Evolutionary conservation across 2,329 filamentous ascomycete genomes (phyloP).

Genomic region (Hypomyces perniciosus): DNA sequence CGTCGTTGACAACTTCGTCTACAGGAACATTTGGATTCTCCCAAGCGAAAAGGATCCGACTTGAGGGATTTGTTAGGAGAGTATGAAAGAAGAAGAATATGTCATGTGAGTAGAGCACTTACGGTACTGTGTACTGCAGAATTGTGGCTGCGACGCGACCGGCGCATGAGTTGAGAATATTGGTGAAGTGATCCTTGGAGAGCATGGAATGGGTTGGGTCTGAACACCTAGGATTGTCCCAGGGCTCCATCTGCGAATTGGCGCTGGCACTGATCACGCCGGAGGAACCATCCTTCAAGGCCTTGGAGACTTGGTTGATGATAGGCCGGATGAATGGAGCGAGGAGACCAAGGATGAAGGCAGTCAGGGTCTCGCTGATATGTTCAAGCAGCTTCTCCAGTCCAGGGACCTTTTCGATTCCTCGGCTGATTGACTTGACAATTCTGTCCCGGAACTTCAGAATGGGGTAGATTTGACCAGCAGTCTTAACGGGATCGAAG

Average conservation of each 20-base stretch:
- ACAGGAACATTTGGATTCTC: slow-evolving; percentile 79
- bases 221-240: slow-evolving; percentile 68
- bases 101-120: slow-evolving; percentile 26
- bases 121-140: slow-evolving; percentile 80
- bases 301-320: slow-evolving; percentile 78
- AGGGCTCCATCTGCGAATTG: slow-evolving; percentile 71
- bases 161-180: slow-evolving; percentile 71
- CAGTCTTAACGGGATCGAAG: slow-evolving; percentile 73
- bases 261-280: slow-evolving; percentile 62
- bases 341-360: slow-evolving; percentile 85
- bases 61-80: slow-evolving; percentile 20
- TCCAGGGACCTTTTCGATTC: slow-evolving; percentile 87
- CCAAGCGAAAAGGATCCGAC: slow-evolving; percentile 84
- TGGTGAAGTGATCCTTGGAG: slow-evolving; percentile 80
- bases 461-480: slow-evolving; percentile 86
- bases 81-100: not conserved
- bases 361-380: slow-evolving; percentile 85
- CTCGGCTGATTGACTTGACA: slow-evolving; percentile 75
- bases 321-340: slow-evolving; percentile 90
- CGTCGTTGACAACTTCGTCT: slow-evolving; percentile 76
- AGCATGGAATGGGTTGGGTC: slow-evolving; percentile 80
- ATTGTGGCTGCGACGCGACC: slow-evolving; percentile 68
- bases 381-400: slow-evolving; percentile 86
- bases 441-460: slow-evolving; percentile 91
- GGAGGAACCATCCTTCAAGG: slow-evolving; percentile 79